Conservation (phyloP, 805 yeast genomes). For the Ogataea polymorpha region DNA sequence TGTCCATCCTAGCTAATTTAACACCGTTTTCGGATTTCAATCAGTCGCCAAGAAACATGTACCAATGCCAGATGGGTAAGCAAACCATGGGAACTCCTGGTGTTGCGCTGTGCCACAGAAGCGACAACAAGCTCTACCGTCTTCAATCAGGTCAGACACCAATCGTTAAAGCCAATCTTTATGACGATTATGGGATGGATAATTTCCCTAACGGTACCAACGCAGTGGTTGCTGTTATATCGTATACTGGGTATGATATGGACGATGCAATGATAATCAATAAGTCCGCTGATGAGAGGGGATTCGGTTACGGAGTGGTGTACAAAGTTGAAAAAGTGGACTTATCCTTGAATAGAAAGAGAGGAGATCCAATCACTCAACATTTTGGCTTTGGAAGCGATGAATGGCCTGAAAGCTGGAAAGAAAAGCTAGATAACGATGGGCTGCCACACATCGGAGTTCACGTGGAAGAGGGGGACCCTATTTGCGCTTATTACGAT, state of each 20-base stretch:
- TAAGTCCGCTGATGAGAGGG: slow-evolving; percentile 96
- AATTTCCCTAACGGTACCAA: slow-evolving; percentile 98
- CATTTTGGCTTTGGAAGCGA: slow-evolving; percentile 94
- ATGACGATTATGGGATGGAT: slow-evolving; percentile 97
- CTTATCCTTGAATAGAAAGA: slow-evolving; percentile 67
- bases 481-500: slow-evolving; percentile 88
- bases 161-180: slow-evolving; percentile 87
- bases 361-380: slow-evolving; percentile 93
- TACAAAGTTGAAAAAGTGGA: slow-evolving; percentile 93
- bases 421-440: slow-evolving; percentile 81
- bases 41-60: slow-evolving; percentile 99
- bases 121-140: slow-evolving; percentile 91
- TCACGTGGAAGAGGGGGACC: slow-evolving; percentile 91
- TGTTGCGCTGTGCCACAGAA: slow-evolving; percentile 86
- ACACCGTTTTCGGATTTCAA: slow-evolving; percentile 98
- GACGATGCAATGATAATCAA: slow-evolving; percentile 99
- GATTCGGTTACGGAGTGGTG: slow-evolving; percentile 96
- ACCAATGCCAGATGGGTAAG: slow-evolving; percentile 99
- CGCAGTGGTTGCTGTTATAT: slow-evolving; percentile 98
- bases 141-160: slow-evolving; percentile 97
- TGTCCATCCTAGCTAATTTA: slow-evolving; percentile 92
- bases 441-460: slow-evolving; percentile 91
- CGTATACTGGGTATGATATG: slow-evolving; percentile 99
- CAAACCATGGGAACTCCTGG: slow-evolving; percentile 99
- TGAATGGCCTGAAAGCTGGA: slow-evolving; percentile 90